Evolutionary conservation across 139 green algal species (phyloP), one percentile per base, ranked within the genome.

Genomic region (Chlorella sorokiniana): DNA sequence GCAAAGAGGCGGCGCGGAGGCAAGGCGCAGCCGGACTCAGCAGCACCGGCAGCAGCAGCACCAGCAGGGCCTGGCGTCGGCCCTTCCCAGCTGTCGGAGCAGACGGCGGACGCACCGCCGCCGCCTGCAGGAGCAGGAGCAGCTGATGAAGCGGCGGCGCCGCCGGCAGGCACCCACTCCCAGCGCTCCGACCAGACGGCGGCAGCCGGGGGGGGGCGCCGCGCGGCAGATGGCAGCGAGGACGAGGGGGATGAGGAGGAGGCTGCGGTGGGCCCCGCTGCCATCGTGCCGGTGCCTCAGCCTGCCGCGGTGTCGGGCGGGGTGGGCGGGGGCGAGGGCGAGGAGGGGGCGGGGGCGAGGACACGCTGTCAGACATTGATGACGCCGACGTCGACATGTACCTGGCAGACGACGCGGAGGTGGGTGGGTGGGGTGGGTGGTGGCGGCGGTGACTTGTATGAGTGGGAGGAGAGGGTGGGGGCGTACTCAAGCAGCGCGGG

Each of bases 311-410:
- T 38, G 68, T 4, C 2, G 3, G 68, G 37, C 5, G 44, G 38
- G 3, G 25, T 11, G 18, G 64, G 48, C 48, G 44, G 23, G 44
- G 69, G 65, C 3, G 59, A 76, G 80, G 83, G 75, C 48, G 83
- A 87, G 31, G 65, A 83, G 44, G 74, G 72, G 37, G 45, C 76
- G 63, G 78, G 75, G 81, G 74, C 22, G 76, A 88, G 33, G 69
- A 85, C 33, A 73, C 41, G 3, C 35, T 89, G 33, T 88, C 81
- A 0, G 85, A 88, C 33, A 88, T 89, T 63, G 78, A 45, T 8
- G 82, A 89, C 27, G 38, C 35, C 14, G 85, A 88, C 31, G 81
- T 89, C 35, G 69, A 64, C 22, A 77, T 78, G 74, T 89, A 83
- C 69, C 35, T 85, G 9, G 84, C 84, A 18, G 83, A 88, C 41